A percentile compares a stretch with the other conserved stretches of the same genome.
Evolutionary conservation across 441 rosid species (phyloP).

Genomic region (Syzygium malaccense): DNA sequence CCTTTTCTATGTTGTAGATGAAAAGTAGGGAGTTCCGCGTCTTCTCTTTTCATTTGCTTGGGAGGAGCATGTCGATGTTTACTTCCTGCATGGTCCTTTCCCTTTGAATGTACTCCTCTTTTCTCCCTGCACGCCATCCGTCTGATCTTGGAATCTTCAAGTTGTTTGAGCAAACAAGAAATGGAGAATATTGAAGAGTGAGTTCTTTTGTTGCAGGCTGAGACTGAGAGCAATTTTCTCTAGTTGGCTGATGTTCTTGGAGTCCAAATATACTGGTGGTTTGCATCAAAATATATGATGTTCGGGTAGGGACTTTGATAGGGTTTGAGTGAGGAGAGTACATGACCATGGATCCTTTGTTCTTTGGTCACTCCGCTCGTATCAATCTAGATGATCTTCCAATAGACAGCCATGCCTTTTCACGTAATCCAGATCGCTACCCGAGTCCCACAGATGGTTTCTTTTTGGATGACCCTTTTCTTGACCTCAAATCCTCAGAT

Average conservation of each 20-base stretch:
- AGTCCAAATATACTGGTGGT: background rate
- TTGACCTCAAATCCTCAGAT: background rate
- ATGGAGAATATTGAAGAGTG: background rate
- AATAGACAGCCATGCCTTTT: background rate
- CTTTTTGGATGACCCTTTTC: background rate
- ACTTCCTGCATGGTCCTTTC: background rate
- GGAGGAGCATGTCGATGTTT: background rate
- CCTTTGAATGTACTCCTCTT: background rate
- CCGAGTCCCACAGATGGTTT: background rate
- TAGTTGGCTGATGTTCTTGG: background rate
- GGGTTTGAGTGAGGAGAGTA: background rate
- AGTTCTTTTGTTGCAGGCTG: background rate
- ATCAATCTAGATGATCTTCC: background rate
- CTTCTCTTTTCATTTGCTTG: background rate
- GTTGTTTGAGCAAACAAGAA: too few relatives aligned
- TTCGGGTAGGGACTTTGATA: background rate
- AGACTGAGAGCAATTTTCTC: background rate
- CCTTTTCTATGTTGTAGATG: background rate
- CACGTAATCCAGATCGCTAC: background rate
- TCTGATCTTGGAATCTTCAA: too few relatives aligned
- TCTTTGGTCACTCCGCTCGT: background rate
- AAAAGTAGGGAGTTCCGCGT: background rate
- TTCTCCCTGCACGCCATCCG: too few relatives aligned
- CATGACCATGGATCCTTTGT: background rate
- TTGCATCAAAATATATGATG: background rate